A percentile compares a stretch with the other conserved stretches of the same genome.
These are phyloP conservation scores for Candida tetrigidarum DNA, from an alignment of 1,139 yeast genomes.

Conservation along the genomic window DNA sequence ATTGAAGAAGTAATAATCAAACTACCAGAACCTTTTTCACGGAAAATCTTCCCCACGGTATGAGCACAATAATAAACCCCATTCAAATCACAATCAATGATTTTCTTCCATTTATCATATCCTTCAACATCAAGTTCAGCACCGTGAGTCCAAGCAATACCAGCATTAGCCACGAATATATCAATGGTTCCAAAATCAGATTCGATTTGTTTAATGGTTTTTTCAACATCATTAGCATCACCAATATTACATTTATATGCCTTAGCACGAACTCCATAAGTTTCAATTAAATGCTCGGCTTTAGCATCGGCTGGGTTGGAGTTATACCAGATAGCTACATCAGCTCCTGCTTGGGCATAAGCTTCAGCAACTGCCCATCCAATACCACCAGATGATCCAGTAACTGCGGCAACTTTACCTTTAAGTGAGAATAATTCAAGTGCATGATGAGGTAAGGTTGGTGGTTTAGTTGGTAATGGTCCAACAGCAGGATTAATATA, in stretches of 20 bases:
- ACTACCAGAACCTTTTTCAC: slow-evolving; percentile 70
- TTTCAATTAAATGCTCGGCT: slow-evolving; percentile 59
- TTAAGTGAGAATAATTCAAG: slow-evolving; percentile 65
- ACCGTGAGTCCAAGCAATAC: slow-evolving; percentile 86
- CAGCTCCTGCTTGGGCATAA: slow-evolving; percentile 90
- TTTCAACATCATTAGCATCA: slow-evolving; percentile 60
- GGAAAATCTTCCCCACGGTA: slow-evolving; percentile 69
- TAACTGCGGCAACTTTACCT: slow-evolving; percentile 87
- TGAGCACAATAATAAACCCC: slow-evolving; percentile 82
- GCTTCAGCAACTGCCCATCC: slow-evolving; percentile 87
- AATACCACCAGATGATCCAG: slow-evolving; percentile 88
- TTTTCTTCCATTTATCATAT: slow-evolving; percentile 55
- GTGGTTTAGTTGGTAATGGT: slow-evolving; percentile 34
- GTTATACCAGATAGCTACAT: slow-evolving; percentile 77
- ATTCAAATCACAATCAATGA: slow-evolving; percentile 71
- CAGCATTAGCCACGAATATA: slow-evolving; percentile 89
- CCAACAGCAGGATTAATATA: slow-evolving; percentile 30
- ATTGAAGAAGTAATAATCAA: slow-evolving; percentile 80
- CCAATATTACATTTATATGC: slow-evolving; percentile 78
- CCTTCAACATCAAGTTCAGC: slow-evolving; percentile 60
- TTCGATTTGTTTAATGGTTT: slow-evolving; percentile 59
- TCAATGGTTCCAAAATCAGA: slow-evolving; percentile 79
- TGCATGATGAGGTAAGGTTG: slow-evolving; percentile 32
- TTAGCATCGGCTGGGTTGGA: slow-evolving; percentile 59
- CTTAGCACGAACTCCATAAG: slow-evolving; percentile 66